Conservation (phyloP, 1,284 basidiomycete species). For the Neotropicomus parvogracilis region DNA sequence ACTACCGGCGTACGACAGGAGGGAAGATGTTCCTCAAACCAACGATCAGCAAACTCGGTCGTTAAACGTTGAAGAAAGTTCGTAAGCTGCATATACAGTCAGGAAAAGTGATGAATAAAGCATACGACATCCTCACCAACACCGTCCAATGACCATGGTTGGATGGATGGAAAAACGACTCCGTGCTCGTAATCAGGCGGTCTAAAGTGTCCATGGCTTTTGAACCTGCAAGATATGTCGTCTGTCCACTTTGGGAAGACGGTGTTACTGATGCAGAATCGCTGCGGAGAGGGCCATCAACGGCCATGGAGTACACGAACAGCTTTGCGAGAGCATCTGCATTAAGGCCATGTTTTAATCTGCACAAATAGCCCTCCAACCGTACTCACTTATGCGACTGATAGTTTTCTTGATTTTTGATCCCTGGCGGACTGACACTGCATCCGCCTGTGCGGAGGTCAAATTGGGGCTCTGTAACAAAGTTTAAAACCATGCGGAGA, state of each 20-base stretch:
- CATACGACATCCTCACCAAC: slow-evolving; percentile 38
- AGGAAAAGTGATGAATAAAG: slow-evolving; percentile 6
- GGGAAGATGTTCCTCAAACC: slow-evolving; percentile 77
- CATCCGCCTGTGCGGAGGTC: slow-evolving; percentile 68
- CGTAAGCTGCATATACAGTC: slow-evolving; percentile 26
- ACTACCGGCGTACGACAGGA: slow-evolving; percentile 82
- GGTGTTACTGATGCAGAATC: slow-evolving; percentile 54
- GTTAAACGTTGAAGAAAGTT: slow-evolving; percentile 54
- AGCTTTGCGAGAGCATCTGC: slow-evolving; percentile 83
- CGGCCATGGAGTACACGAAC: slow-evolving; percentile 88
- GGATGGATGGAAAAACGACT: slow-evolving; percentile 90
- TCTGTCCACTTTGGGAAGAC: slow-evolving; percentile 48
- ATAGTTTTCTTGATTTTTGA: slow-evolving; percentile 77
- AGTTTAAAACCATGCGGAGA: slow-evolving; percentile 3
- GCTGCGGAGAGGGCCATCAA: slow-evolving; percentile 63
- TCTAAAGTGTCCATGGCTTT: slow-evolving; percentile 88
- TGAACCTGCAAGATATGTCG: slow-evolving; percentile 79
- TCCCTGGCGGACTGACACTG: slow-evolving; percentile 58
- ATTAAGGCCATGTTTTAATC: slow-evolving; percentile 3
- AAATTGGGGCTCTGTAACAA: slow-evolving; percentile 52
- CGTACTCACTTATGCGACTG: slow-evolving; percentile 60
- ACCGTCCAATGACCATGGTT: slow-evolving; percentile 77
- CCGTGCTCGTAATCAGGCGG: slow-evolving; percentile 87
- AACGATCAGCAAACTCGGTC: slow-evolving; percentile 77
- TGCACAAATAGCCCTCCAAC: background rate